A percentile compares a stretch with the other conserved stretches of the same genome.
These are phyloP conservation scores for Naganishia randhawae DNA, from an alignment of 768 basidiomycete genomes.

Conservation along the genomic window DNA sequence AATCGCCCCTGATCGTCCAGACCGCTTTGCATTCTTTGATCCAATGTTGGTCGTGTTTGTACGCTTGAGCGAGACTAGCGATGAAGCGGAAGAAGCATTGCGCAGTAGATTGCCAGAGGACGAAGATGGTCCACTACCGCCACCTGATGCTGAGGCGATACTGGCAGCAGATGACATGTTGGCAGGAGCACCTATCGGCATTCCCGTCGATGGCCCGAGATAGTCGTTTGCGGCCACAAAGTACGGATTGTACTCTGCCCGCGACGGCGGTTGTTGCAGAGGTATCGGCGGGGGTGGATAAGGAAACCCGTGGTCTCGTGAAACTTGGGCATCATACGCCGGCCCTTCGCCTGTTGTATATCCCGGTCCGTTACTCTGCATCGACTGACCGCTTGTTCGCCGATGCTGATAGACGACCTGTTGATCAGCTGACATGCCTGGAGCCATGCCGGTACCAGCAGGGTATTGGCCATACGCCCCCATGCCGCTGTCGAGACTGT, in stretches of 20 bases:
- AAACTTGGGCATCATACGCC: background rate
- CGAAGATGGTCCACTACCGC: constrained; percentile 17
- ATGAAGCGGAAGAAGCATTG: constrained; percentile 41
- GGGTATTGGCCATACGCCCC: constrained; percentile 40
- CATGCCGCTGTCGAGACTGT: constrained; percentile 48
- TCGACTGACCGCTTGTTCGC: background rate
- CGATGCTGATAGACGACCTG: background rate
- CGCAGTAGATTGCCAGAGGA: constrained; percentile 32
- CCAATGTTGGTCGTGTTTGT: constrained; percentile 47
- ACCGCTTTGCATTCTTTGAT: constrained; percentile 45
- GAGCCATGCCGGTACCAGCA: background rate
- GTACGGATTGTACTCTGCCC: constrained; percentile 48
- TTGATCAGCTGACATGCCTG: constrained; percentile 27
- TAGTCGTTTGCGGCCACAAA: constrained; percentile 49
- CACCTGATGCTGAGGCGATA: too few species aligned
- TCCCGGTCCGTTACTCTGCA: constrained; percentile 17
- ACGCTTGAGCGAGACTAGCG: constrained; percentile 39
- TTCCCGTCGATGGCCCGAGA: constrained; percentile 44
- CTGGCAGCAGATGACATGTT: background rate
- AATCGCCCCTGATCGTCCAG: constrained; percentile 46
- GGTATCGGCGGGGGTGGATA: constrained; percentile 16
- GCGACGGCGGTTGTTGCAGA: constrained; percentile 30
- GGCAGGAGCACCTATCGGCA: constrained; percentile 13
- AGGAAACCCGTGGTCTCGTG: constrained; percentile 5
- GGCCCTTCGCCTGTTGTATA: constrained; percentile 29